Conservation (phyloP, 768 basidiomycete genomes). For the Leucocoprinus leucothites region DNA sequence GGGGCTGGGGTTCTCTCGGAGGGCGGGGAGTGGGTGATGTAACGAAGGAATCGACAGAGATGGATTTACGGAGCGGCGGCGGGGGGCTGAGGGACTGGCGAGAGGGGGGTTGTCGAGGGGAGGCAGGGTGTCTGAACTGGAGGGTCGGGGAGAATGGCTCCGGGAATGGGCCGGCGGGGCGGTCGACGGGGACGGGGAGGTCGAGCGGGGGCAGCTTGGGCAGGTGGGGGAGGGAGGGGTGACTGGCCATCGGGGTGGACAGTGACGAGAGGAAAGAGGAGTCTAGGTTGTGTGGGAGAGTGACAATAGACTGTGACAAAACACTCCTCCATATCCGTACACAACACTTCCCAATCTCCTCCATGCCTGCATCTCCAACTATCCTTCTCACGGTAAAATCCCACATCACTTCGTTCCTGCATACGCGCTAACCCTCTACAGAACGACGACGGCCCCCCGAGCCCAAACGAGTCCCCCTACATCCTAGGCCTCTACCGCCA, state of each 20-base stretch:
- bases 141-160: slow-evolving; percentile 42
- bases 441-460: slow-evolving; percentile 87
- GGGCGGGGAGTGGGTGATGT: slow-evolving; percentile 19
- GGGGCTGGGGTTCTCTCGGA: background rate
- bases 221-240: slow-evolving; percentile 19
- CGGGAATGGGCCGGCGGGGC: slow-evolving; percentile 32
- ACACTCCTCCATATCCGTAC: slow-evolving; percentile 11
- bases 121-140: slow-evolving; percentile 32
- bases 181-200: slow-evolving; percentile 17
- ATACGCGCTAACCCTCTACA: slow-evolving; percentile 24
- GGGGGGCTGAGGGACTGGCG: slow-evolving; percentile 24
- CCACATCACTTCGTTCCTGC: background rate
- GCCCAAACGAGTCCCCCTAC: slow-evolving; percentile 64
- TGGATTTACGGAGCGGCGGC: slow-evolving; percentile 61
- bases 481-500: slow-evolving; percentile 67
- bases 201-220: slow-evolving; percentile 24
- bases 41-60: slow-evolving; percentile 77
- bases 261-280: background rate
- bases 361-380: slow-evolving; percentile 22
- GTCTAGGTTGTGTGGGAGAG: slow-evolving; percentile 3
- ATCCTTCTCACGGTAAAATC: slow-evolving; percentile 39
- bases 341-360: slow-evolving; percentile 6
- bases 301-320: slow-evolving; percentile 11
- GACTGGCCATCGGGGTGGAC: slow-evolving; percentile 14
- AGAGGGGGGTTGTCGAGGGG: slow-evolving; percentile 21